phyloP scores from a whole-genome alignment of 2,329 filamentous ascomycete species.

The Apiospora rasikravindrae region DNA sequence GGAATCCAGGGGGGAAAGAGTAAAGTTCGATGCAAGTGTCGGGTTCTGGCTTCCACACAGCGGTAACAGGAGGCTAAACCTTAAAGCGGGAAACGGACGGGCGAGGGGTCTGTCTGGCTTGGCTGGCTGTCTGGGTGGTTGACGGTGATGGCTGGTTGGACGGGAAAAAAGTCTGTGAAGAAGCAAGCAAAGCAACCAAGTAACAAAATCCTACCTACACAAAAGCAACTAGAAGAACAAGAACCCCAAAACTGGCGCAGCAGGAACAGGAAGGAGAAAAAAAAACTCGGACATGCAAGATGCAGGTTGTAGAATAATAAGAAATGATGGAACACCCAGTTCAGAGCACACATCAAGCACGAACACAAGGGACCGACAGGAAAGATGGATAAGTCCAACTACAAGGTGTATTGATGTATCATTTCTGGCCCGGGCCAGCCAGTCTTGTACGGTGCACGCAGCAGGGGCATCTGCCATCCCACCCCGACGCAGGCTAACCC shows the following conservation, averaged over 20 bases:
- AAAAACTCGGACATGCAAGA: neutral
- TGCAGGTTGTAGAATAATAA: constrained; percentile 12
- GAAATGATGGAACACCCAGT: constrained; percentile 8
- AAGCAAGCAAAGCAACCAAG: constrained; percentile 8
- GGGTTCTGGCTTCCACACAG: neutral
- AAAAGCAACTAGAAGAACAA: neutral
- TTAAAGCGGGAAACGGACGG: constrained; percentile 14
- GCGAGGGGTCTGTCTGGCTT: neutral
- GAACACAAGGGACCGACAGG: neutral
- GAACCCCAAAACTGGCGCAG: neutral
- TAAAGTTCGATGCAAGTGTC: neutral
- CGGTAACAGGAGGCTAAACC: constrained; percentile 7
- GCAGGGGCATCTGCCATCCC: neutral
- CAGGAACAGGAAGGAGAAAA: neutral
- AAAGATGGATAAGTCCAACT: neutral
- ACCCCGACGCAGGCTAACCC: neutral
- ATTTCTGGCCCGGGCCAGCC: neutral
- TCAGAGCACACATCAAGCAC: neutral
- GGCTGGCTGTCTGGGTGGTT: neutral
- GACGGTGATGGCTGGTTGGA: constrained; percentile 7
- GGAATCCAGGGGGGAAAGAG: neutral
- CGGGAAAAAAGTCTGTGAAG: constrained; percentile 17
- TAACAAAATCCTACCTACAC: neutral
- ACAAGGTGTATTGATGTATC: neutral
- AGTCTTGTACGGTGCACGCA: constrained; percentile 1